A percentile compares a stretch with the other conserved stretches of the same genome.
Evolutionary conservation across 257 asterid species (phyloP).

Genomic region (Capsicum rhomboideum): DNA sequence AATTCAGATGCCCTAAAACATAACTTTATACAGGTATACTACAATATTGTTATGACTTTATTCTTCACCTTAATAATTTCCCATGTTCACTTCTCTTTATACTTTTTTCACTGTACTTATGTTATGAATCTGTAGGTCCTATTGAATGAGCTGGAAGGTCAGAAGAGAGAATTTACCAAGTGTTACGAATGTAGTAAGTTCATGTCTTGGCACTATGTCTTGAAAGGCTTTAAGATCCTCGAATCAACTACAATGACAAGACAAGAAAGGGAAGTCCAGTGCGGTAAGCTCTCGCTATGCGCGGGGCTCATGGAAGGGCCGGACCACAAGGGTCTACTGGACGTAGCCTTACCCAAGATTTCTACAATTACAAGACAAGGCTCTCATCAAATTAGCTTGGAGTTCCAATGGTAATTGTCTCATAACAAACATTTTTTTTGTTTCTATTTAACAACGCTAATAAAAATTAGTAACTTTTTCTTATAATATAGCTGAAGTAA

Average conservation of each 20-base stretch:
- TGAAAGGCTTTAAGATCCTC: not conserved
- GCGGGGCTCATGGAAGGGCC: not conserved
- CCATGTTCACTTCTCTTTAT: not conserved
- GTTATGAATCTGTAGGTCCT: not conserved
- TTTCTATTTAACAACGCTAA: not conserved
- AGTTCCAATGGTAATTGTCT: not conserved
- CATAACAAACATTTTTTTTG: not conserved
- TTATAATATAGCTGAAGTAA: not conserved
- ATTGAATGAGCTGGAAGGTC: not conserved
- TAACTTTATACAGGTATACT: not conserved
- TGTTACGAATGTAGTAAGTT: not conserved
- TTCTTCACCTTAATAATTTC: not conserved
- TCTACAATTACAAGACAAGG: not conserved
- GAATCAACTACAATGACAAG: not conserved
- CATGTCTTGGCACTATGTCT: not conserved
- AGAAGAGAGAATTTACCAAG: not conserved
- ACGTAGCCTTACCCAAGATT: not conserved
- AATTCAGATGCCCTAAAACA: not conserved
- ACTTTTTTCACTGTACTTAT: not conserved
- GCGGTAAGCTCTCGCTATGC: not conserved
- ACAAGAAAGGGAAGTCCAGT: not conserved
- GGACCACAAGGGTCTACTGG: not conserved
- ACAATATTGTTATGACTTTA: not conserved
- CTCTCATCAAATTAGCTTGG: not conserved
- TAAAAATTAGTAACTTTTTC: not conserved